phyloP scores from a whole-genome alignment of 2,329 filamentous ascomycete species.

The Bipolaris victoriae region DNA sequence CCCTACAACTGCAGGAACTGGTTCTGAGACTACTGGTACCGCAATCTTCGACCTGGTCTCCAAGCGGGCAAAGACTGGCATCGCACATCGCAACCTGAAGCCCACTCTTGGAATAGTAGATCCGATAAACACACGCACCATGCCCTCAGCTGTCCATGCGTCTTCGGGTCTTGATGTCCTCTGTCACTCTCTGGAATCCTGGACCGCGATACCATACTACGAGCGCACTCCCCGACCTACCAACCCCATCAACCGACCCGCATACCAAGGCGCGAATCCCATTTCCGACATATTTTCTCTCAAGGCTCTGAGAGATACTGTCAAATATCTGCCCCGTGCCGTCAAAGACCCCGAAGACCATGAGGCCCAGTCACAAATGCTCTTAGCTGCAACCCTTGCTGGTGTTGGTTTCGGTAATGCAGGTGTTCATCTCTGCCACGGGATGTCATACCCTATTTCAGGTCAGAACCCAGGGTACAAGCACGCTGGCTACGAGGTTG shows the following conservation, averaged over 20 bases:
- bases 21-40: constrained; percentile 94
- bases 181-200: constrained; percentile 93
- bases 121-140: constrained; percentile 89
- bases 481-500: constrained; percentile 83
- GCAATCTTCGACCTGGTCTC: constrained; percentile 96
- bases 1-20: constrained; percentile 84
- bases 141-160: constrained; percentile 93
- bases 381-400: constrained; percentile 89
- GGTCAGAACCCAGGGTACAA: constrained; percentile 92
- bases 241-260: constrained; percentile 89
- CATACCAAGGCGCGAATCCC: constrained; percentile 96
- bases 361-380: constrained; percentile 94
- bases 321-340: constrained; percentile 90
- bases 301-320: constrained; percentile 78
- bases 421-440: constrained; percentile 86
- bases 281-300: constrained; percentile 98
- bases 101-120: constrained; percentile 88
- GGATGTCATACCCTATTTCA: constrained; percentile 98
- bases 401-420: constrained; percentile 98
- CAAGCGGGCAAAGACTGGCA: constrained; percentile 90
- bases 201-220: constrained; percentile 95
- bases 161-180: constrained; percentile 92
- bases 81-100: constrained; percentile 94
- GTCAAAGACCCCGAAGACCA: constrained; percentile 86
- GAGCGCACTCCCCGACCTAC: constrained; percentile 81